Percentiles rank a stretch among this genome's conserved stretches.
Evolutionary conservation across 441 rosid species (phyloP).

Genomic region (Dalechampia spathulata): DNA sequence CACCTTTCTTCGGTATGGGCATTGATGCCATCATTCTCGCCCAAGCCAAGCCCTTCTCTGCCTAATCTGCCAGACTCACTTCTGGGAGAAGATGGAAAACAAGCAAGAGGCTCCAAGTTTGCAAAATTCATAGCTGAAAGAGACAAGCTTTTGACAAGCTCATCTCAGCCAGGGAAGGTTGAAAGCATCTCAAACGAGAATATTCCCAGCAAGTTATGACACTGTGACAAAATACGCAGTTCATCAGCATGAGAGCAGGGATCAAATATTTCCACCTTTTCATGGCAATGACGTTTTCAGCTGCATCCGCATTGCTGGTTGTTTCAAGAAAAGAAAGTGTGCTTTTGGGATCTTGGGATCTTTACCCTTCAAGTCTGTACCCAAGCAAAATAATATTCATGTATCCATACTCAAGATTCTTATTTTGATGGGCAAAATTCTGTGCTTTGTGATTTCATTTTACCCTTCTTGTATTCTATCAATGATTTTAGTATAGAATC

Average conservation of each 20-base stretch:
- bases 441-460: too few species aligned
- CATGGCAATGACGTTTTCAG: not conserved
- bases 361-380: too few species aligned
- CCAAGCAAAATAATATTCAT: too few species aligned
- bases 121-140: conserved; percentile 72
- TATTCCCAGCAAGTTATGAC: conserved; percentile 69
- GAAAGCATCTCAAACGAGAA: conserved; percentile 28
- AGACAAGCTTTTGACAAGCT: conserved; percentile 32
- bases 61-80: conserved; percentile 33
- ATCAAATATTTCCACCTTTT: not conserved
- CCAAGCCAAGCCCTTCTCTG: conserved; percentile 40
- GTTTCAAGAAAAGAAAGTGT: not conserved
- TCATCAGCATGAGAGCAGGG: not conserved
- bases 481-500: too few species aligned
- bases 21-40: conserved; percentile 64
- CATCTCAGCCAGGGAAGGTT: conserved; percentile 20
- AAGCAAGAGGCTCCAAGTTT: conserved; percentile 70
- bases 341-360: too few species aligned
- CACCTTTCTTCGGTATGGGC: conserved; percentile 80
- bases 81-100: conserved; percentile 36
- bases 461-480: too few species aligned
- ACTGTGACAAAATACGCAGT: not conserved
- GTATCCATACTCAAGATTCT: too few species aligned
- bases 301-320: not conserved
- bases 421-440: too few species aligned